Percentiles rank a stretch among this genome's conserved stretches.
These are phyloP conservation scores for Salisapilia sapeloensis DNA, from an alignment of 352 stramenopile species.

Conservation along the genomic window DNA sequence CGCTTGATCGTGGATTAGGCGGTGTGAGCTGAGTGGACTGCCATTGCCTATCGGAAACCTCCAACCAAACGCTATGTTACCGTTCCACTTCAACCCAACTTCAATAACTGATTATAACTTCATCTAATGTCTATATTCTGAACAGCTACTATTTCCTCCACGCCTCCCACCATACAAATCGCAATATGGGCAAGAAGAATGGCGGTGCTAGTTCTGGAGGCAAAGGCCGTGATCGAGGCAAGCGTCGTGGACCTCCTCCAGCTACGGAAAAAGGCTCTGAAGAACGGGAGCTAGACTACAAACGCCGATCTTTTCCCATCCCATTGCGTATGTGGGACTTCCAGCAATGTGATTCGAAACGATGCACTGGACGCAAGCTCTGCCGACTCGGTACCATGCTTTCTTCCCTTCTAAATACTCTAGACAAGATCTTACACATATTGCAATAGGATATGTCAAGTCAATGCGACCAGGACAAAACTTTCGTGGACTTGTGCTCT, in stretches of 20 bases:
- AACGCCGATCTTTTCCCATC: conserved; percentile 56
- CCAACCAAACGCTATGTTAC: too few relatives aligned
- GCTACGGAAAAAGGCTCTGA: conserved; percentile 16
- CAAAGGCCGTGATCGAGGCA: conserved; percentile 2
- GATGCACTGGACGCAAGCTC: conserved; percentile 87
- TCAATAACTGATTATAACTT: too few relatives aligned
- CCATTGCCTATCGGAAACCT: too few relatives aligned
- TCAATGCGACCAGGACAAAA: conserved; percentile 83
- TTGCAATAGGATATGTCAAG: conserved; percentile 64
- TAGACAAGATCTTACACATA: too few relatives aligned
- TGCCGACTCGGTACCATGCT: conserved; percentile 50
- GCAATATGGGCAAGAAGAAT: conserved; percentile 1
- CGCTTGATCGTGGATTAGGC: too few relatives aligned
- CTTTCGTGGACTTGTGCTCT: conserved; percentile 92
- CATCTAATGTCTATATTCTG: too few relatives aligned
- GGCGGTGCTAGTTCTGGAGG: too few relatives aligned
- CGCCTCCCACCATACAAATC: too few relatives aligned
- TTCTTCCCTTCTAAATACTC: background rate
- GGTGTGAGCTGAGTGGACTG: too few relatives aligned
- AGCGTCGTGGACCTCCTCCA: conserved; percentile 1
- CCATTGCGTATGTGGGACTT: conserved; percentile 91
- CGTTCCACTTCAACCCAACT: too few relatives aligned
- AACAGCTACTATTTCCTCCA: too few relatives aligned
- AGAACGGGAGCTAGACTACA: conserved; percentile 45
- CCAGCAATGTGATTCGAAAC: conserved; percentile 91